phyloP scores from a whole-genome alignment of 2,329 filamentous ascomycete species.

The Alternaria ethzedia region DNA sequence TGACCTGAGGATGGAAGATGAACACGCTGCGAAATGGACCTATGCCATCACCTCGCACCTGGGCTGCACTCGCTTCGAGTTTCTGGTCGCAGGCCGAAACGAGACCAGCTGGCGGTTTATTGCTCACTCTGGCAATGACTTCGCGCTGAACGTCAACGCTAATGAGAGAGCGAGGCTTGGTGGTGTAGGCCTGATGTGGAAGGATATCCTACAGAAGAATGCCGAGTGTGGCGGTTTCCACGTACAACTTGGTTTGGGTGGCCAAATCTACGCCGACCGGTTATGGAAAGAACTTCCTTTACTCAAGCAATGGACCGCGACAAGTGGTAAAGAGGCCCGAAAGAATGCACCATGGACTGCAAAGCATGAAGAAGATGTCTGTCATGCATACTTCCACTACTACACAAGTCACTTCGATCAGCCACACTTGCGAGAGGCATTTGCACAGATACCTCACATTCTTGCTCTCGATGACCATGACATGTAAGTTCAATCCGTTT shows the following conservation, averaged over 20 bases:
- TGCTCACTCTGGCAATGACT: conserved; percentile 95
- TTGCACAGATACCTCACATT: conserved; percentile 95
- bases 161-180: conserved; percentile 86
- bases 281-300: conserved; percentile 96
- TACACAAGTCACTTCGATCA: conserved; percentile 99
- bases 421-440: conserved; percentile 90
- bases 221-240: conserved; percentile 96
- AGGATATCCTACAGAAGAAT: conserved; percentile 97
- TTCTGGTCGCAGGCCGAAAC: conserved; percentile 86
- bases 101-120: conserved; percentile 97
- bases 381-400: conserved; percentile 97
- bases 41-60: conserved; percentile 97
- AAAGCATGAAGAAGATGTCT: conserved; percentile 91
- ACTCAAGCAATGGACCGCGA: conserved; percentile 92
- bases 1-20: conserved; percentile 86
- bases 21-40: conserved; percentile 83
- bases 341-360: conserved; percentile 93
- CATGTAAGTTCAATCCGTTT: conserved; percentile 70
- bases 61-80: conserved; percentile 97
- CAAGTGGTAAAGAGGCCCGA: conserved; percentile 89
- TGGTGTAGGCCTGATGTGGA: conserved; percentile 97
- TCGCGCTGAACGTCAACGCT: conserved; percentile 83
- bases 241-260: conserved; percentile 86
- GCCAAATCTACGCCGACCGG: conserved; percentile 94
- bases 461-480: conserved; percentile 96